These are phyloP conservation scores for Pseudogymnoascus sp. DNA, from an alignment of 2,329 filamentous ascomycete species.

Conservation along the genomic window DNA sequence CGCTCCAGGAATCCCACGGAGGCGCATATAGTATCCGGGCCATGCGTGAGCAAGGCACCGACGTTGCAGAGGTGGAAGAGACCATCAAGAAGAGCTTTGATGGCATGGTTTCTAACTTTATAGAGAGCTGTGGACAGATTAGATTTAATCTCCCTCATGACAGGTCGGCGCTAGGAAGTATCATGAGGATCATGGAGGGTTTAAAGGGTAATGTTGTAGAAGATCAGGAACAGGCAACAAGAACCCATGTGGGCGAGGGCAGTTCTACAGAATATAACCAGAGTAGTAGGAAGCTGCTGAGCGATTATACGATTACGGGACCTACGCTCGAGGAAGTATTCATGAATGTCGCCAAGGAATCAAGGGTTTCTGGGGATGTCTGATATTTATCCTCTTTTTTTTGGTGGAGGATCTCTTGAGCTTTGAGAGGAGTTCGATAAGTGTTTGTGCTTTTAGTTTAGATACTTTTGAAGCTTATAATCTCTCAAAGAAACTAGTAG, in stretches of 20 bases:
- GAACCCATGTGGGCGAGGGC: conserved; percentile 9
- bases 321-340: conserved; percentile 25
- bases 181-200: conserved; percentile 22
- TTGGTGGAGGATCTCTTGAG: not conserved
- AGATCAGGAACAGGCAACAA: conserved; percentile 10
- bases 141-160: conserved; percentile 21
- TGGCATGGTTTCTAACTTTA: conserved; percentile 17
- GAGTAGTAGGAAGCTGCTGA: conserved; percentile 13
- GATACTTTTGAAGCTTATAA: not conserved
- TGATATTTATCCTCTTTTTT: not conserved
- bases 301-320: conserved; percentile 23
- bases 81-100: conserved; percentile 17
- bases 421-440: not conserved
- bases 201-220: conserved; percentile 19
- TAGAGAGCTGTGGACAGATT: conserved; percentile 21
- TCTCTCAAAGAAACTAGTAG: not conserved
- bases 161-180: conserved; percentile 17
- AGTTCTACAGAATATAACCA: conserved; percentile 6
- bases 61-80: conserved; percentile 12
- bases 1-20: conserved; percentile 19
- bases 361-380: conserved; percentile 12
- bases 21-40: conserved; percentile 19
- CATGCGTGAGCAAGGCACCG: conserved; percentile 11
- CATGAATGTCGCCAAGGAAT: conserved; percentile 24
- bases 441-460: not conserved